Conservation (phyloP, 306 rosid species). For the Cicer chorassanicum region DNA sequence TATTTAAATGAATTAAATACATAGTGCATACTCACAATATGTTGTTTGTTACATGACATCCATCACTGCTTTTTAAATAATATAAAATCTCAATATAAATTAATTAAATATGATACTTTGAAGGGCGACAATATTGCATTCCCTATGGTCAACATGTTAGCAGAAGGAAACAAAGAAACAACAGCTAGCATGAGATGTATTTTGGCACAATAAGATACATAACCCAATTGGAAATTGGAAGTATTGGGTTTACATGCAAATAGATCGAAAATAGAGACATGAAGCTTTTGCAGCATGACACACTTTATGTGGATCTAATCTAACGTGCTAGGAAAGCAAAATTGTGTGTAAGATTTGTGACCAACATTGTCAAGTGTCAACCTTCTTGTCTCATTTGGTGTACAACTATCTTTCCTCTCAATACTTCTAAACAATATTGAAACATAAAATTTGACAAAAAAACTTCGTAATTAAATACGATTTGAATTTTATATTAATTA, state of each 20-base stretch:
- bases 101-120: slow-evolving; percentile 16
- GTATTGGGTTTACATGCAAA: slow-evolving; percentile 36
- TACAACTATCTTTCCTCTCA: slow-evolving; percentile 25
- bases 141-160: background rate
- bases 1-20: background rate
- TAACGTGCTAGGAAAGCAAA: slow-evolving; percentile 36
- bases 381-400: slow-evolving; percentile 29
- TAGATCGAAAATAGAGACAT: slow-evolving; percentile 18
- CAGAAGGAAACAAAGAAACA: slow-evolving; percentile 28
- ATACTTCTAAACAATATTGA: background rate
- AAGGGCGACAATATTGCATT: slow-evolving; percentile 30
- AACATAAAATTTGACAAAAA: too few species aligned
- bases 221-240: slow-evolving; percentile 22
- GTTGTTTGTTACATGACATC: slow-evolving; percentile 16
- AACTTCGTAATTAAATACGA: too few species aligned
- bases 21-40: slow-evolving; percentile 6
- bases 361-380: slow-evolving; percentile 35
- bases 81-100: slow-evolving; percentile 17
- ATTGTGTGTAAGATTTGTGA: slow-evolving; percentile 7
- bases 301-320: slow-evolving; percentile 38
- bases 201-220: slow-evolving; percentile 22
- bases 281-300: slow-evolving; percentile 41
- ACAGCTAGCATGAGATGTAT: slow-evolving; percentile 52
- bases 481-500: too few species aligned
- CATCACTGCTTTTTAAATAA: background rate